Base-by-base conservation (phyloP, 345 rosid species). In the Gynandropsis gynandra region DNA sequence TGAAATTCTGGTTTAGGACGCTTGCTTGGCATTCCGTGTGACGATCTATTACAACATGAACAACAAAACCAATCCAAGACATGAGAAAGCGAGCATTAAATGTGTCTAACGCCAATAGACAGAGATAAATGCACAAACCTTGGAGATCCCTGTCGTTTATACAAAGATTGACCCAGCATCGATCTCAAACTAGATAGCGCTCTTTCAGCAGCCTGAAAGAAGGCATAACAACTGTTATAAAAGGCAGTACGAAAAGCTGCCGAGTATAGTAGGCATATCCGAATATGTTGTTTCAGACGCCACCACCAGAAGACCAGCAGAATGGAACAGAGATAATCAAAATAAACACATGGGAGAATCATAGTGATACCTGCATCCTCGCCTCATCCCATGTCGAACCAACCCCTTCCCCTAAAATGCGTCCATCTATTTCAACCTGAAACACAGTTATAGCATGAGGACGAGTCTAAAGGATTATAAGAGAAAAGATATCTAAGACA, bases 311-410 rank as follows among this genome's bases (percentile, higher is more conserved):
- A n/a, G n/a, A n/a, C n/a, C n/a, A n/a, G n/a, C n/a, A 21, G 47
- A 15, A 5, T 8, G 13, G 5, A n/a, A 10, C 10, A 1, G 5
- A 4, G 42, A 38, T 35, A 34, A 62, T 39, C 20, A 38, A 48
- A 42, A 40, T 38, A 40, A 11, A 42, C 14, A 37, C 5, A 10
- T 63, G 57, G 51, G 4, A n/a, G 4, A 4, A 24, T 24, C 29
- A 24, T 5, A 24, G 29, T 24, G 29, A 24, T 24, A 85, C 95
- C 88, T 76, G 92, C 82, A 70, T 73, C 77, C 74, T 81, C 61
- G 99, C 99, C 66, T 93, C 95, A 49, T 88, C 97, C 95, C 94
- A 88, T 10, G 97, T 81, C 10, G 65, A 77, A 50, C 98, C 98
- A 40, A 68, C 63, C 35, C 97, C 98, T 73, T 78, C 79, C 17